Evolutionary conservation across 495 filamentous ascomycete species (phyloP).

Genomic region (Daldinia concentrica): DNA sequence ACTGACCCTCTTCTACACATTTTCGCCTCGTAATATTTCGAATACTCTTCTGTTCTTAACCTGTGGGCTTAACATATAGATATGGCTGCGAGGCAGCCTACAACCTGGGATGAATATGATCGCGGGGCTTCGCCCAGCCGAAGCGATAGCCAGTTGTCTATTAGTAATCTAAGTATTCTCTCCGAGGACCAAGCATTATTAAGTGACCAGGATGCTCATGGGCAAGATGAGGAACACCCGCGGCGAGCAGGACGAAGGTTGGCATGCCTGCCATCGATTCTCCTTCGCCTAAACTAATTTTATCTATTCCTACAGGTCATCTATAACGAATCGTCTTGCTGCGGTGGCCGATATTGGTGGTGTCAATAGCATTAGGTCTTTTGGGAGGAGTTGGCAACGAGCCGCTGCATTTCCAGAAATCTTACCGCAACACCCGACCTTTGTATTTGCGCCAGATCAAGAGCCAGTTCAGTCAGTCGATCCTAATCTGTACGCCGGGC

Average conservation of each 20-base stretch:
- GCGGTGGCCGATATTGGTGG: conserved; percentile 82
- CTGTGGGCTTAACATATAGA: neutral
- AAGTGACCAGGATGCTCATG: conserved; percentile 44
- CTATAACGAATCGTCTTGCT: conserved; percentile 75
- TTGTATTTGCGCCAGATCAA: conserved; percentile 65
- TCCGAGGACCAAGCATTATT: conserved; percentile 55
- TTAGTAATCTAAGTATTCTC: conserved; percentile 47
- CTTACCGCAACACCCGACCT: conserved; percentile 75
- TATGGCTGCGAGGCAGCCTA: conserved; percentile 54
- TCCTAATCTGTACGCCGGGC: conserved; percentile 42
- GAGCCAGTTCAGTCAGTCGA: conserved; percentile 46
- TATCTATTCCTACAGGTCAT: conserved; percentile 61
- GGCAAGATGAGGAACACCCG: conserved; percentile 49
- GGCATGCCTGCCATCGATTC: neutral
- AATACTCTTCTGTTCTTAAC: neutral
- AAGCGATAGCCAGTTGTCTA: conserved; percentile 50
- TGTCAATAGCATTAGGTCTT: conserved; percentile 93
- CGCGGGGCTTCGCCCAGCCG: conserved; percentile 46
- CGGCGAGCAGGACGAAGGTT: conserved; percentile 51
- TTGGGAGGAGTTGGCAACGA: conserved; percentile 92
- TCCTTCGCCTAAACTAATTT: conserved; percentile 18
- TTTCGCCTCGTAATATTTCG: neutral
- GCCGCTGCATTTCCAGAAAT: conserved; percentile 90
- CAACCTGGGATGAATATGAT: conserved; percentile 64
- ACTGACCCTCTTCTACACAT: neutral